Evolutionary conservation across 2,329 filamentous ascomycete genomes (phyloP).

Genomic region (Trichoderma lentiforme): DNA sequence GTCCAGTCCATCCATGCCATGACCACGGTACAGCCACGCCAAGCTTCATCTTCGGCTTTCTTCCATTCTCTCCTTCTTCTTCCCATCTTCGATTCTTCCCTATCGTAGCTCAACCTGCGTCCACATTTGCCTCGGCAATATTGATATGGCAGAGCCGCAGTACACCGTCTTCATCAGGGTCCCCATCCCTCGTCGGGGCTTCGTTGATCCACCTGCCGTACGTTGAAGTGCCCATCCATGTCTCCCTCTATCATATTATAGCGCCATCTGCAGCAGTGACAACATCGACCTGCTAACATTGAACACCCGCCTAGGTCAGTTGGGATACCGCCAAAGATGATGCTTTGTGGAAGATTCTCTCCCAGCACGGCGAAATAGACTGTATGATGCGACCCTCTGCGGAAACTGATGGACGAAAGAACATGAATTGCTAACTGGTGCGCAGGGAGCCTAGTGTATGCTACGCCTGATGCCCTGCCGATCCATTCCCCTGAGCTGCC

Average conservation of each 20-base stretch:
- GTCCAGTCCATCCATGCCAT: neutral
- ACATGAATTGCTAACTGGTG: constrained; percentile 1
- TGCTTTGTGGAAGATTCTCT: constrained; percentile 85
- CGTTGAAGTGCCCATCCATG: constrained; percentile 25
- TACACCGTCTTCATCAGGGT: constrained; percentile 83
- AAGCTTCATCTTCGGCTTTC: neutral
- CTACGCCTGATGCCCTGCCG: neutral
- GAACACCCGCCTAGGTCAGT: constrained; percentile 60
- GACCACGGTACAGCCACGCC: neutral
- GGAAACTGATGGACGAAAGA: neutral
- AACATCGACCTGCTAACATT: neutral
- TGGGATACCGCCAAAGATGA: constrained; percentile 89
- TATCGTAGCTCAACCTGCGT: neutral
- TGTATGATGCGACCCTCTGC: constrained; percentile 54
- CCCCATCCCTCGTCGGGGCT: constrained; percentile 83
- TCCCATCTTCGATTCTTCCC: neutral
- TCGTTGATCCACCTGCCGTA: constrained; percentile 86
- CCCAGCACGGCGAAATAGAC: constrained; percentile 78
- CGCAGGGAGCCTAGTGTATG: constrained; percentile 73
- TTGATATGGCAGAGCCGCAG: constrained; percentile 49
- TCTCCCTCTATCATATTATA: neutral
- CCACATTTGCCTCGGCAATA: constrained; percentile 20
- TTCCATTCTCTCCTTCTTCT: neutral
- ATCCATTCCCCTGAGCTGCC: neutral
- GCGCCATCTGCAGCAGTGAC: neutral